Evolutionary conservation across 2,329 filamentous ascomycete species (phyloP).

Genomic region (Claviceps fusiformis): DNA sequence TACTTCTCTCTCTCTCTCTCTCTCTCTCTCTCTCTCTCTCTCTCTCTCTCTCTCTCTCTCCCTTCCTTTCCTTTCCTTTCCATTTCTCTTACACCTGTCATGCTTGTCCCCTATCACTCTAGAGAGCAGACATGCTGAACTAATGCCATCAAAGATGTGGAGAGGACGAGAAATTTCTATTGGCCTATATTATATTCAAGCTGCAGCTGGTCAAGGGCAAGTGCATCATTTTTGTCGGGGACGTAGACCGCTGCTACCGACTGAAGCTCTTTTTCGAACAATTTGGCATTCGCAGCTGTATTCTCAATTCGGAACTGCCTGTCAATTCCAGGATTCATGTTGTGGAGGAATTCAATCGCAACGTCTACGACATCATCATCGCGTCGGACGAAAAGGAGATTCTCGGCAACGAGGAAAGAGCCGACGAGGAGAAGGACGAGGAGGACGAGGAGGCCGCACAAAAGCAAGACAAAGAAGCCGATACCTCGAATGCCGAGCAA

Average conservation of each 20-base stretch:
- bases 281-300: conserved; percentile 86
- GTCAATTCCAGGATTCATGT: conserved; percentile 89
- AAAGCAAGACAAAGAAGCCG: conserved; percentile 11
- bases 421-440: conserved; percentile 25
- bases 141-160: conserved; percentile 44
- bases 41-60: neutral
- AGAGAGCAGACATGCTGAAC: neutral
- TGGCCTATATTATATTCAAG: conserved; percentile 92
- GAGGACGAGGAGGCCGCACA: conserved; percentile 26
- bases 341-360: conserved; percentile 93
- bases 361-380: conserved; percentile 95
- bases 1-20: neutral
- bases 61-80: too few species aligned
- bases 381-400: conserved; percentile 87
- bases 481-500: conserved; percentile 10
- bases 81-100: neutral
- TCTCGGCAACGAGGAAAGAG: conserved; percentile 48
- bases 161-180: conserved; percentile 94
- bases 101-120: neutral
- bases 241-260: conserved; percentile 79
- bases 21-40: neutral
- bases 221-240: conserved; percentile 57
- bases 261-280: conserved; percentile 93
- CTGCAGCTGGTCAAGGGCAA: conserved; percentile 89
- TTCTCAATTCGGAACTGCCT: conserved; percentile 87